Evolutionary conservation across 1,139 yeast genomes (phyloP).

Genomic region (Suhomyces bribrorum): DNA sequence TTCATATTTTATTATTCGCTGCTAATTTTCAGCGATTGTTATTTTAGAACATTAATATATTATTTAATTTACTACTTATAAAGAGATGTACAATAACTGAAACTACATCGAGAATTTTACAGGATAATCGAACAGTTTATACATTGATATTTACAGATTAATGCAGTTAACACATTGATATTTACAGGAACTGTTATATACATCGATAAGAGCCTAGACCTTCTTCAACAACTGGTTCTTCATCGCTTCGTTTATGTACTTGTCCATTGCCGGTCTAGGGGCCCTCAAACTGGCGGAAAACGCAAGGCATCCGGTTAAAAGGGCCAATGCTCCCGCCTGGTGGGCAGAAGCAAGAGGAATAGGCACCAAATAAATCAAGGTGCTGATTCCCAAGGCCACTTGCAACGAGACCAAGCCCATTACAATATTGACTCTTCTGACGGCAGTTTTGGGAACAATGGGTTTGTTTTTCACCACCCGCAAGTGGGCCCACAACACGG

Average conservation of each 20-base stretch:
- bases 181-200: too few relatives aligned
- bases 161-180: too few relatives aligned
- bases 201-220: neutral
- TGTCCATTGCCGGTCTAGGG: conserved; percentile 56
- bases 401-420: conserved; percentile 85
- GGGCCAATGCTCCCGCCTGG: conserved; percentile 94
- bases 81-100: too few relatives aligned
- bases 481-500: conserved; percentile 68
- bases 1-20: too few relatives aligned
- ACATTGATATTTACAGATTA: too few relatives aligned
- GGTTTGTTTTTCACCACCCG: conserved; percentile 57
- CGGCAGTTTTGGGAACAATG: conserved; percentile 57
- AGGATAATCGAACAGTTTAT: too few relatives aligned
- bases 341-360: conserved; percentile 91
- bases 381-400: conserved; percentile 81
- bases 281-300: conserved; percentile 68
- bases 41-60: too few relatives aligned
- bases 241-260: conserved; percentile 30
- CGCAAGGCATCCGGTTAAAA: conserved; percentile 75
- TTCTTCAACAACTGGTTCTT: conserved; percentile 18
- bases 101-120: too few relatives aligned
- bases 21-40: too few relatives aligned
- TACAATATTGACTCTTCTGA: conserved; percentile 59
- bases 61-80: too few relatives aligned
- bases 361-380: conserved; percentile 87